Percentiles rank a stretch among this genome's conserved stretches.
phyloP scores from a whole-genome alignment of 2,329 filamentous ascomycete genomes.

The Zalaria obscura region DNA sequence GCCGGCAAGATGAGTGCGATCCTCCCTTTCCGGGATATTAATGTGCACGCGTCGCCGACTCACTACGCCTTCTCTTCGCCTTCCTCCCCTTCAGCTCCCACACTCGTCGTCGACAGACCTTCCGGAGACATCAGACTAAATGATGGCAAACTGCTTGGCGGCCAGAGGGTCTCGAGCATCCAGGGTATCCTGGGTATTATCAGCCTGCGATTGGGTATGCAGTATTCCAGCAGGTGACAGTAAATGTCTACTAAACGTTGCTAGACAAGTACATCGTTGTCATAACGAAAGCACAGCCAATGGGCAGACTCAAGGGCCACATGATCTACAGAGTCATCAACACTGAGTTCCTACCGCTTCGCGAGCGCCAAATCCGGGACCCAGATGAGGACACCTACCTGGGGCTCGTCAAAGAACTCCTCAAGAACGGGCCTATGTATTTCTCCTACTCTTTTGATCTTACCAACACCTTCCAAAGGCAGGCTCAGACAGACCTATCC shows the following conservation, averaged over 20 bases:
- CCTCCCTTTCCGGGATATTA: slow-evolving; percentile 87
- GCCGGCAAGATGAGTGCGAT: slow-evolving; percentile 30
- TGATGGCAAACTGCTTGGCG: slow-evolving; percentile 60
- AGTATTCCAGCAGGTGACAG: slow-evolving; percentile 6
- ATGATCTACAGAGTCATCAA: slow-evolving; percentile 88
- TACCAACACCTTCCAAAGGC: slow-evolving; percentile 92
- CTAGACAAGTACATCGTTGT: slow-evolving; percentile 91
- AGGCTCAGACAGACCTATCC: slow-evolving; percentile 59
- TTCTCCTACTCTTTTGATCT: slow-evolving; percentile 96
- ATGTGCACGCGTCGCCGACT: slow-evolving; percentile 80
- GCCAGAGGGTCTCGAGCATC: slow-evolving; percentile 83
- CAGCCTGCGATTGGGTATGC: slow-evolving; percentile 73
- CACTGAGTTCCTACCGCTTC: slow-evolving; percentile 86
- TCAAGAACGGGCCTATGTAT: slow-evolving; percentile 83
- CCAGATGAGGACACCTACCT: slow-evolving; percentile 90
- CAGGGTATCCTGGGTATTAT: slow-evolving; percentile 90
- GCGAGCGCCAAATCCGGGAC: slow-evolving; percentile 82
- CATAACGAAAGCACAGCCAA: slow-evolving; percentile 84
- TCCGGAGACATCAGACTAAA: slow-evolving; percentile 80
- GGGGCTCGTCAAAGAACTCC: slow-evolving; percentile 61
- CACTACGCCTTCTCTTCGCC: slow-evolving; percentile 96
- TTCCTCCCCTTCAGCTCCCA: slow-evolving; percentile 77
- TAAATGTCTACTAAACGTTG: slow-evolving; percentile 2
- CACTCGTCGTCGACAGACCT: slow-evolving; percentile 78
- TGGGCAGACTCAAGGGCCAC: slow-evolving; percentile 85